phyloP scores from a whole-genome alignment of 306 rosid species.

The Trifolium repens region DNA sequence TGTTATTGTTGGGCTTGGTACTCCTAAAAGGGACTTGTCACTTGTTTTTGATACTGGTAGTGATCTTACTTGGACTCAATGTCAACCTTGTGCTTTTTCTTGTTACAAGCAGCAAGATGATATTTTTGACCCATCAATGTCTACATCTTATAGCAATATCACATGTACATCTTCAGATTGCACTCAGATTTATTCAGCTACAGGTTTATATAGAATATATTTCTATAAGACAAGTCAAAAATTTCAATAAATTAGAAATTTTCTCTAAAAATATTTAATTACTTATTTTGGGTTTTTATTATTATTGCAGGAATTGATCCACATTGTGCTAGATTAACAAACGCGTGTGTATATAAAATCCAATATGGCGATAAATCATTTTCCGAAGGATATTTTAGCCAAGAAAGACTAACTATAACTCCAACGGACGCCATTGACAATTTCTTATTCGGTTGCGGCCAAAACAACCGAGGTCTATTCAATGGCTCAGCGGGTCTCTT shows the following conservation, averaged over 20 bases:
- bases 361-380: conserved; percentile 64
- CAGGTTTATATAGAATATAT: conserved; percentile 42
- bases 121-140: conserved; percentile 52
- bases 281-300: neutral
- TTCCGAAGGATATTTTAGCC: conserved; percentile 59
- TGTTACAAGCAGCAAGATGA: conserved; percentile 67
- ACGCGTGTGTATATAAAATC: conserved; percentile 57
- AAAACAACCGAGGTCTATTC: conserved; percentile 67
- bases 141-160: conserved; percentile 55
- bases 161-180: conserved; percentile 52
- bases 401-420: conserved; percentile 54
- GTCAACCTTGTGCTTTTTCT: conserved; percentile 56
- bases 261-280: neutral
- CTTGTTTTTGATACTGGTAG: conserved; percentile 75
- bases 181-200: conserved; percentile 54
- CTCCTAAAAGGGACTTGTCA: conserved; percentile 57
- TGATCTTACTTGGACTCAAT: conserved; percentile 83
- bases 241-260: too few relatives aligned
- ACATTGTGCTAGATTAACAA: conserved; percentile 39
- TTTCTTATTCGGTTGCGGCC: conserved; percentile 77
- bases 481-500: conserved; percentile 64
- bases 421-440: conserved; percentile 29
- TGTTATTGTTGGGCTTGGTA: conserved; percentile 67
- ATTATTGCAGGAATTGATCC: conserved; percentile 41
- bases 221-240: too few relatives aligned